Base-by-base conservation (phyloP, 169 alveolate genomes). In the Plasmodium knowlesi region DNA sequence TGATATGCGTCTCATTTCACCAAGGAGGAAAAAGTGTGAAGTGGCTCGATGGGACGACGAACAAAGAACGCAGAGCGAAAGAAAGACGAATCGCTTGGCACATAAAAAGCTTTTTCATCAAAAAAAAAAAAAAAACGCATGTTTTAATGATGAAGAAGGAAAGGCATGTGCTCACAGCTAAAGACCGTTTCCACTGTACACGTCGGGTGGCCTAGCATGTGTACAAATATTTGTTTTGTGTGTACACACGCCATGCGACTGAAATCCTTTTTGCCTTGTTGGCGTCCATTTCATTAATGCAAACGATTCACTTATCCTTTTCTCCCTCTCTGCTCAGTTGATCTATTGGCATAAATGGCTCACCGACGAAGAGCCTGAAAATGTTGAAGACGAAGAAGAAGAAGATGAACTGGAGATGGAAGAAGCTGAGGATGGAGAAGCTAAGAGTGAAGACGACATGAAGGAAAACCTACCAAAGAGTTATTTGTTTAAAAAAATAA, bases 161-260 rank as follows among this genome's bases (percentile, higher is more conserved):
- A 90, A 90, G 95, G 95, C 95, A 57, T 90, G 57, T 90, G 95
- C 95, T 81, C 53, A 90, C 95, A 90, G 72, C 3, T 30, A 16
- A 73, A 53, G 61, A 46, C n/a, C 14, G 30, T 19, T 61, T 61
- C 14, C 74, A 5, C 74, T 61, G 12, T 28, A 3, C 32, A 25
- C 22, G 32, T 2, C 10, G 32, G 32, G 74, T 25, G 10, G 74
- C 28, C 28, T 61, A 19, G 32, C 74, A 19, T 25, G 74, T 46
- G 16, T 41, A 46, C 57, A 46, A 16, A 12, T 5, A 12, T 61
- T 12, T 61, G 25, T 9, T 61, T 8, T 61, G 19, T 6, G 39
- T 32, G 39, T 32, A 1, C 6, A n/a, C 32, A 6, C 32, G 16
- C 34, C 25, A 12, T 16, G 14, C 19, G 50, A 32, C n/a, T 78